These are phyloP conservation scores for Colletotrichum tabaci DNA, from an alignment of 2,329 filamentous ascomycete species.

Conservation along the genomic window DNA sequence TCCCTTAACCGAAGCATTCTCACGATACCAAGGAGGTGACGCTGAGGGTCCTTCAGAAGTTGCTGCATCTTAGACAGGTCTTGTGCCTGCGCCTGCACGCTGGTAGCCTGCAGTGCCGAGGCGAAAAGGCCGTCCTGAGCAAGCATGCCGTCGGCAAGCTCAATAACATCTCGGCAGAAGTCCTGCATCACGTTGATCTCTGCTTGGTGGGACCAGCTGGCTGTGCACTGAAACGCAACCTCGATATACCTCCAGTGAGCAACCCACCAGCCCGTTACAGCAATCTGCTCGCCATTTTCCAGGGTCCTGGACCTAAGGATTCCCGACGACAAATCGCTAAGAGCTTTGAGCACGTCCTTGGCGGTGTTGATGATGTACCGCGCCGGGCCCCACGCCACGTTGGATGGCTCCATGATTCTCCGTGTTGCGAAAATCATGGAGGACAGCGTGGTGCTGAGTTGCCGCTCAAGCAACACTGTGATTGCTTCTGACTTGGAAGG, in stretches of 20 bases:
- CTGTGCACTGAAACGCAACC: slow-evolving; percentile 84
- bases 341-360: slow-evolving; percentile 68
- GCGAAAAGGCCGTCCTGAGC: slow-evolving; percentile 88
- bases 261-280: slow-evolving; percentile 85
- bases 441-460: slow-evolving; percentile 58
- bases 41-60: slow-evolving; percentile 76
- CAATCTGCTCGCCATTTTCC: slow-evolving; percentile 72
- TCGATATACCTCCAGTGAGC: slow-evolving; percentile 86
- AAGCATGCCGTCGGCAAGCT: slow-evolving; percentile 89
- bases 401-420: slow-evolving; percentile 54
- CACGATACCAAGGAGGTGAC: slow-evolving; percentile 77
- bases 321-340: slow-evolving; percentile 71
- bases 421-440: slow-evolving; percentile 58
- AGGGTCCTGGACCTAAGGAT: slow-evolving; percentile 70
- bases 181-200: slow-evolving; percentile 88
- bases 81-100: slow-evolving; percentile 35
- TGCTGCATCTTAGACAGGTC: slow-evolving; percentile 55
- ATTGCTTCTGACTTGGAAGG: slow-evolving; percentile 66
- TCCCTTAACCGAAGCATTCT: slow-evolving; percentile 94
- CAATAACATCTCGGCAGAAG: slow-evolving; percentile 95
- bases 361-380: slow-evolving; percentile 70
- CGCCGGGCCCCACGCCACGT: slow-evolving; percentile 70
- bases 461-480: slow-evolving; percentile 60
- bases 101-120: slow-evolving; percentile 68
- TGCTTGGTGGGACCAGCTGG: slow-evolving; percentile 83